Conservation (phyloP, 331 rosid species). For the Stylosanthes scabra region DNA sequence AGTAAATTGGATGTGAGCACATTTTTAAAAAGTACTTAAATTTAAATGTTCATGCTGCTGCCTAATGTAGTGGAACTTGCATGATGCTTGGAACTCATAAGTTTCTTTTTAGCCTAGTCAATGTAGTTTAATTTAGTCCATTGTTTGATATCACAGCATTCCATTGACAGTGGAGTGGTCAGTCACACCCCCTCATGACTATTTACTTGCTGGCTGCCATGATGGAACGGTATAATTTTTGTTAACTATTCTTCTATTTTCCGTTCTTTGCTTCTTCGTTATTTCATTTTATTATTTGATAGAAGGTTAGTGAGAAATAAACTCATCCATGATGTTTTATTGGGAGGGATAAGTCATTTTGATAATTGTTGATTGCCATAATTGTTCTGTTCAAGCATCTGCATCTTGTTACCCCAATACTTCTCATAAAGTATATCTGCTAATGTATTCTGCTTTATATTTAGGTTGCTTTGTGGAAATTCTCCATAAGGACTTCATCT, state of each 20-base stretch:
- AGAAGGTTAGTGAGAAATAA: background rate
- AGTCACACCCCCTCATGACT: constrained; percentile 73
- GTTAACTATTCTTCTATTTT: constrained; percentile 29
- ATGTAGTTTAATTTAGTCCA: constrained; percentile 34
- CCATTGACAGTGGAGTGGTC: constrained; percentile 97
- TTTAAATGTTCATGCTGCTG: constrained; percentile 28
- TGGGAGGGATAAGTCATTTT: background rate
- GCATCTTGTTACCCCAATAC: constrained; percentile 18
- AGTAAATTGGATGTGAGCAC: background rate
- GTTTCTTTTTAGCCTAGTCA: constrained; percentile 14
- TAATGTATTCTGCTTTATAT: constrained; percentile 44
- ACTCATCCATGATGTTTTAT: constrained; percentile 30
- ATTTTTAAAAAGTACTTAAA: background rate
- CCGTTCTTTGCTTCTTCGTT: constrained; percentile 12
- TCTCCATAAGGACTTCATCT: constrained; percentile 60
- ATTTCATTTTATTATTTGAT: constrained; percentile 14
- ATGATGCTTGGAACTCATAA: constrained; percentile 9
- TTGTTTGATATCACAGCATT: constrained; percentile 66
- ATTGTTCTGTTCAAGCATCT: constrained; percentile 2
- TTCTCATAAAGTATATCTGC: constrained; percentile 30
- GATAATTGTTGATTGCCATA: constrained; percentile 11
- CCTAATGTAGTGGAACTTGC: constrained; percentile 31
- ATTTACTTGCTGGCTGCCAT: constrained; percentile 88
- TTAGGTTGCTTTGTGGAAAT: constrained; percentile 95
- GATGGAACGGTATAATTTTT: constrained; percentile 82